These are phyloP conservation scores for Boletus vermiculosoides DNA, from an alignment of 768 basidiomycete species.

Conservation along the genomic window DNA sequence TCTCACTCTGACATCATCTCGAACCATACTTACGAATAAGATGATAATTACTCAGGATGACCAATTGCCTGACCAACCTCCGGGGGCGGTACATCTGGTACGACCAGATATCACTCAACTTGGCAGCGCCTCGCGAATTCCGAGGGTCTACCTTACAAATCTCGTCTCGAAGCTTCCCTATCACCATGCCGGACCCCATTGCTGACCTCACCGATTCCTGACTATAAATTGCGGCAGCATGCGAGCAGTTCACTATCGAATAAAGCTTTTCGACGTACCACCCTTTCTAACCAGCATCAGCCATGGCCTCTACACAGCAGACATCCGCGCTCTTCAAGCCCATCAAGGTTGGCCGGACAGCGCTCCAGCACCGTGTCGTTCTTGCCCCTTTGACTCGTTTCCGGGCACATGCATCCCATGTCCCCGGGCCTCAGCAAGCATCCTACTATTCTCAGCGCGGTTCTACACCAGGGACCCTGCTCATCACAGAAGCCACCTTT, in stretches of 20 bases:
- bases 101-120: neutral
- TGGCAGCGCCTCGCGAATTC: too few relatives aligned
- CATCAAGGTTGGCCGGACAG: constrained; percentile 41
- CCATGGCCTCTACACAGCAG: constrained; percentile 1
- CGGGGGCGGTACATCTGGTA: too few relatives aligned
- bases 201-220: neutral
- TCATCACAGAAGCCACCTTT: constrained; percentile 57
- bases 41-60: neutral
- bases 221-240: neutral
- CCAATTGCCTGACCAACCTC: neutral
- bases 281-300: neutral
- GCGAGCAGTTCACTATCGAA: neutral
- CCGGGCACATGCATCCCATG: constrained; percentile 37
- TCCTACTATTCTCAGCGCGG: constrained; percentile 53
- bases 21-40: too few relatives aligned
- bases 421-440: constrained; percentile 37
- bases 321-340: constrained; percentile 43
- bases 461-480: constrained; percentile 47
- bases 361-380: constrained; percentile 50
- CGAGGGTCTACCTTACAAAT: neutral
- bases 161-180: neutral
- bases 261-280: neutral
- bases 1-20: neutral
- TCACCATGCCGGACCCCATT: neutral
- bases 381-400: constrained; percentile 53